Evolutionary conservation across 139 green algal species (phyloP), one percentile per base, ranked within the genome.

Genomic region (Raphidocelis subcapitata): DNA sequence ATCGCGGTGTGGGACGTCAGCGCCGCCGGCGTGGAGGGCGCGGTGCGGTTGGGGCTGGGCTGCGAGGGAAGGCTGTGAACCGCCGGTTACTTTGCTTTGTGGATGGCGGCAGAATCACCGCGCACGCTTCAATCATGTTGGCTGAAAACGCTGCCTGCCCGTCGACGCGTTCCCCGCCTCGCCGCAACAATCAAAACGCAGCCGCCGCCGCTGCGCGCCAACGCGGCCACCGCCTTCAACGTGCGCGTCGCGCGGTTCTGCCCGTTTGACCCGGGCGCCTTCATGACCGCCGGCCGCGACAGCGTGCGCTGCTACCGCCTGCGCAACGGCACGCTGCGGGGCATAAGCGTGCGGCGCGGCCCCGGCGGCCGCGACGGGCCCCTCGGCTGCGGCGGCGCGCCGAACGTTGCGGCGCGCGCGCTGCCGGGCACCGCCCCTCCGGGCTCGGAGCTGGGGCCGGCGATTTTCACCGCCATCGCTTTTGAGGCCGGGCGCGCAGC

Each of bases 401-500:
- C 8, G 8, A 12, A 12, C 41, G 41, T 8, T 8, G 41, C 41
- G 41, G 41, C 8, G 41, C 8, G 8, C 8, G 41, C 12, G 29
- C 62, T 72, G 15, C 29, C 47, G 36, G 75, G 60, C 52, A 74
- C 67, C 26, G 72, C 66, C 32, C 47, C 69, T 52, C 36, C 59
- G 28, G 31, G n/a, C 21, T 41, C 65, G 24, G 69, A 51, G 8
- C 62, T 84, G 28, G 83, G 80, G 12, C 79, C 74, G 46, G 91
- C 93, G 69, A 85, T 92, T 31, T 96, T 95, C 83, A 95, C 90
- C 0, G 86, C 90, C 81, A 87, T 96, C 56, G 90, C 87, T 21
- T 95, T 88, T 69, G 87, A 96, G 82, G 71, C 60, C 10, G 73
- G 67, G 12, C 67, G 71, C 36, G 66, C 55, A n/a, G 67, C 81